Base-by-base conservation (phyloP, 2,329 filamentous ascomycete genomes). In the Periconia digitata region DNA sequence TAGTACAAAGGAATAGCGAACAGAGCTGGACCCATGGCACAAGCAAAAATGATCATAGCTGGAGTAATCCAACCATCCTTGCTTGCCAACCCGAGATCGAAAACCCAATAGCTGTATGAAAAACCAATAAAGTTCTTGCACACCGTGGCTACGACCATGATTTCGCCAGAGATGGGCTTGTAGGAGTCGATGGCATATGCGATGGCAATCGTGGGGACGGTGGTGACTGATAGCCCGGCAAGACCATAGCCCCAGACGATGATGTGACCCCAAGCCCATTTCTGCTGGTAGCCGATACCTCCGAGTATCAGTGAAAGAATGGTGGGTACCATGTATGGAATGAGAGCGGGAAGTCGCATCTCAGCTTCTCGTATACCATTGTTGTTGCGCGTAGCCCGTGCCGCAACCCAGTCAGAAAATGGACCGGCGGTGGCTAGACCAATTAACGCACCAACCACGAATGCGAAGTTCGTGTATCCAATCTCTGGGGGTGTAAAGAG, bases 331-430 rank as follows among this genome's bases (percentile, higher is more conserved):
- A 80, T 64, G 54, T 78, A 81, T 0, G 80, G 78, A 47, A 58
- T 57, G 10, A 69, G 43, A 0, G 64, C 63, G 0, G 76, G 75
- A 42, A 84, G 58, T 20, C 80, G 72, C 80, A 84, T 83, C 57
- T 84, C 81, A 0, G 80, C 76, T 64, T 84, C 81, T 42, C 81
- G 72, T 40, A 84, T 74, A 1, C 80, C 80, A 0, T 72, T 62
- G 51, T 84, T 84, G 55, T 72, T 74, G 42, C 67, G 71, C 7
- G 82, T 84, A 1, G 76, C 74, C 15, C 74, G 67, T 41, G 78
- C 79, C n/a, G 77, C 76, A 23, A 84, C 70, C 79, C 79, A 83
- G 58, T 84, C 81, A 8, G 74, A 79, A 13, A 82, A 70, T 0
- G 78, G 78, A 0, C 82, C 81, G 7, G 80, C 79, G 1, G 80